Base-by-base conservation (phyloP, 768 basidiomycete genomes). In the Glaciozyma antarctica region DNA sequence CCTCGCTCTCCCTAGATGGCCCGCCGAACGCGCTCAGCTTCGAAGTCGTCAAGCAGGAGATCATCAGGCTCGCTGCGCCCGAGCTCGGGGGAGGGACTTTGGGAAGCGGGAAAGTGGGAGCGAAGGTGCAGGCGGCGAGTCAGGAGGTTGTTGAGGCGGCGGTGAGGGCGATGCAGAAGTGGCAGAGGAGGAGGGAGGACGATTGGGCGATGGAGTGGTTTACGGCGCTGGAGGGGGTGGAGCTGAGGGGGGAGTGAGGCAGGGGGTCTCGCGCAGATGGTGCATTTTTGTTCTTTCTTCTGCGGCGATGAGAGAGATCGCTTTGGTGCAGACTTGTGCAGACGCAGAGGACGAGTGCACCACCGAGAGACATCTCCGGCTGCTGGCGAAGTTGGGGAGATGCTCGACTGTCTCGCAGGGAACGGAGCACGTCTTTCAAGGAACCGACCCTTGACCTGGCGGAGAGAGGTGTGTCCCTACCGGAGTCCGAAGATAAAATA, bases 171-270 rank as follows among this genome's bases (percentile, higher is more conserved):
- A 21, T 65, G 30, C 21, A 51, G 19, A 24, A 49, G 52, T 69
- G 62, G 62, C 34, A 55, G 32, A 28, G 2, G 56, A 21, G 43
- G 10, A 32, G 54, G 21, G 66, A 67, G 59, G 34, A 56, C 10
- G 61, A 60, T 1, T 19, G 12, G 21, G 61, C 62, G n/a, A 4
- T 60, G 22, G 47, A 47, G 47, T 67, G 38, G 51, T 43, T 30
- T 24, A 34, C 3, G 44, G 10, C 21, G 34, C 15, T 26, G 34
- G 32, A 16, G 1, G 56, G 48, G 19, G 62, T 63, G 10, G 48
- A 58, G 38, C 21, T 63, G 19, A 3, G 9, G 30, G 57, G 43
- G 52, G 53, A 51, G n/a, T n/a, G 8, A 24, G n/a, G 15, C 38
- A 22, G 55, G 4, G 55, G 32, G 10, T 10, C 10, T 34, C 10